Conservation (phyloP, 2,329 filamentous ascomycete species). For the Aspergillus sojae region DNA sequence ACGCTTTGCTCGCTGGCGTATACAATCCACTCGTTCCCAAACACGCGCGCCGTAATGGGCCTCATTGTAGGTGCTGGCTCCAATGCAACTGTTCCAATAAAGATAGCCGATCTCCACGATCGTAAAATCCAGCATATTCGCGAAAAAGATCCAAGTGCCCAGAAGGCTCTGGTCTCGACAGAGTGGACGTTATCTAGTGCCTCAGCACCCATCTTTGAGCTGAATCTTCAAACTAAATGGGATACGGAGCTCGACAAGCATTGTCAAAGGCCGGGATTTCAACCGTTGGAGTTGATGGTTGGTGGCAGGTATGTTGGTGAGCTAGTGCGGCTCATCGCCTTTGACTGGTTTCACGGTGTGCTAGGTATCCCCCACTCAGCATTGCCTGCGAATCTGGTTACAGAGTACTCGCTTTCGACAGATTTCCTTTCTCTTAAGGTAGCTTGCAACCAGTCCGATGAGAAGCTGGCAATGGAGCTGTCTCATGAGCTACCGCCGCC, state of each 20-base stretch:
- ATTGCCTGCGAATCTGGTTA: conserved; percentile 57
- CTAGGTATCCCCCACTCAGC: conserved; percentile 42
- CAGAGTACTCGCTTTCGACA: conserved; percentile 64
- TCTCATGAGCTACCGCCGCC: conserved; percentile 54
- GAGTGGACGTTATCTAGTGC: conserved; percentile 79
- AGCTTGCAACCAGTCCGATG: conserved; percentile 53
- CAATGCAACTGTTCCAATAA: conserved; percentile 74
- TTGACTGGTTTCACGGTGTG: conserved; percentile 60
- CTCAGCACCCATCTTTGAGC: conserved; percentile 61
- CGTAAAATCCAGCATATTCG: conserved; percentile 58
- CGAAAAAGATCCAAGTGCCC: conserved; percentile 49
- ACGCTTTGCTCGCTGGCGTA: conserved; percentile 78
- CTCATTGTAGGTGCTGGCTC: conserved; percentile 77
- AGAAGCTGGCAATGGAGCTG: conserved; percentile 46
- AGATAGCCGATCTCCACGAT: conserved; percentile 60
- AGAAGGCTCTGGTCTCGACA: conserved; percentile 72
- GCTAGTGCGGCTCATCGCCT: conserved; percentile 67
- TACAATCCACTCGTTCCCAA: conserved; percentile 59
- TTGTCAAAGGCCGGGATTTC: conserved; percentile 70
- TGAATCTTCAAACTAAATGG: conserved; percentile 67
- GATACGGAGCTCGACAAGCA: conserved; percentile 65
- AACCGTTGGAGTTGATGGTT: conserved; percentile 79
- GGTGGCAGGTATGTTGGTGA: conserved; percentile 73
- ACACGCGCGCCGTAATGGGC: conserved; percentile 70
- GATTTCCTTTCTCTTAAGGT: conserved; percentile 70